Evolutionary conservation across 345 rosid genomes (phyloP).

Genomic region (Brassica rapa): DNA sequence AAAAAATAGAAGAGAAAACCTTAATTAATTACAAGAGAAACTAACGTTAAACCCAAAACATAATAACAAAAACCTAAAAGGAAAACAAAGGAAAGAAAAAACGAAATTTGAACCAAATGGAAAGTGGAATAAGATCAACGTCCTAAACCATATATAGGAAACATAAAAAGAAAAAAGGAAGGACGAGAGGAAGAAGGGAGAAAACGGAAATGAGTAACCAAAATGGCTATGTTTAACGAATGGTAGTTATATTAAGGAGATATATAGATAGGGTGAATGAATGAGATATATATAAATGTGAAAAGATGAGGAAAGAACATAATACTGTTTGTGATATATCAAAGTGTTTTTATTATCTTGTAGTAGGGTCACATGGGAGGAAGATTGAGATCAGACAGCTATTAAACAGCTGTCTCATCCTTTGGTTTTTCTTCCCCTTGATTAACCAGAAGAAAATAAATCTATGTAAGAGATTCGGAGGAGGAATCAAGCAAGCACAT

Average conservation of each 20-base stretch:
- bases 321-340: constrained; percentile 14
- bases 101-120: constrained; percentile 8
- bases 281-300: constrained; percentile 12
- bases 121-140: constrained; percentile 20
- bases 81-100: constrained; percentile 24
- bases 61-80: background rate
- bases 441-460: background rate
- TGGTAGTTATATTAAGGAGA: constrained; percentile 29
- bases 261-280: background rate
- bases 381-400: constrained; percentile 62
- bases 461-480: constrained; percentile 24
- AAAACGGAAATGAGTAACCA: constrained; percentile 21
- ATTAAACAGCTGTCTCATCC: constrained; percentile 67
- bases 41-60: constrained; percentile 5
- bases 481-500: constrained; percentile 38
- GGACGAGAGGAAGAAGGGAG: constrained; percentile 26
- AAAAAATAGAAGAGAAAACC: background rate
- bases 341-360: constrained; percentile 34
- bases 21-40: constrained; percentile 12
- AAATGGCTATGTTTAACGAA: constrained; percentile 44
- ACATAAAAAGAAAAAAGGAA: background rate
- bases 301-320: constrained; percentile 9
- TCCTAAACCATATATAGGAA: constrained; percentile 31
- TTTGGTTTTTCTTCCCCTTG: constrained; percentile 63
- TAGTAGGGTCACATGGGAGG: constrained; percentile 52